Conservation (phyloP, 2,329 filamentous ascomycete species). For the Pestalotiopsis sp. region DNA sequence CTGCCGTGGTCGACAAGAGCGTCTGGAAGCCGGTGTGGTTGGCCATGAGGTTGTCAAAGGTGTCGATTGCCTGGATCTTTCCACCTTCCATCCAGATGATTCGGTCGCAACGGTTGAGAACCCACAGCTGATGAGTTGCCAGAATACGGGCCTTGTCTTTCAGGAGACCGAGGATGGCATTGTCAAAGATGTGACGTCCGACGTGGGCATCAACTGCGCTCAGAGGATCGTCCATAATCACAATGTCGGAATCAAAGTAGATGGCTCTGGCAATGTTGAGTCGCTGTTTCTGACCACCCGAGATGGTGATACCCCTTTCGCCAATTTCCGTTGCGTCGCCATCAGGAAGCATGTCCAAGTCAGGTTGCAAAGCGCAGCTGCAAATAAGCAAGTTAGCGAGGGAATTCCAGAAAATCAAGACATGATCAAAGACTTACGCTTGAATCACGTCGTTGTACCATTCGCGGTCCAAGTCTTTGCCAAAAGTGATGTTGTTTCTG, state of each 20-base stretch:
- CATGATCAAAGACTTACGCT: conserved; percentile 53
- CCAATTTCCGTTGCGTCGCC: conserved; percentile 92
- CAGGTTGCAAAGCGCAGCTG: conserved; percentile 78
- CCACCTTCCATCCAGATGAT: conserved; percentile 94
- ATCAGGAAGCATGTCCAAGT: conserved; percentile 90
- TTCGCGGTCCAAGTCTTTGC: conserved; percentile 70
- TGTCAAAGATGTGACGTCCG: conserved; percentile 82
- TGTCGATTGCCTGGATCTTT: conserved; percentile 81
- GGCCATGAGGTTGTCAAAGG: conserved; percentile 84
- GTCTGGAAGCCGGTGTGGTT: conserved; percentile 77
- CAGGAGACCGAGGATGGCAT: conserved; percentile 87
- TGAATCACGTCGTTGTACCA: conserved; percentile 88
- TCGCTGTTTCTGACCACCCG: conserved; percentile 92
- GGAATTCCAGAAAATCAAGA: not conserved
- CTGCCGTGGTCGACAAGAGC: conserved; percentile 83
- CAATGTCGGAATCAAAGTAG: conserved; percentile 69
- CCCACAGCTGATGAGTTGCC: conserved; percentile 94
- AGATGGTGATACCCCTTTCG: conserved; percentile 92
- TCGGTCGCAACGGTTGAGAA: conserved; percentile 85
- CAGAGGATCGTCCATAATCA: conserved; percentile 71
- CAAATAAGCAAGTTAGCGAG: conserved; percentile 16
- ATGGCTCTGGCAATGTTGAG: conserved; percentile 88
- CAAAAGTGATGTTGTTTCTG: conserved; percentile 88
- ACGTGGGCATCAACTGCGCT: conserved; percentile 73
- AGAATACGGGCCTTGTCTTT: conserved; percentile 89